Conservation (phyloP, 164 flowering plant species). For the Aristolochia californica region DNA sequence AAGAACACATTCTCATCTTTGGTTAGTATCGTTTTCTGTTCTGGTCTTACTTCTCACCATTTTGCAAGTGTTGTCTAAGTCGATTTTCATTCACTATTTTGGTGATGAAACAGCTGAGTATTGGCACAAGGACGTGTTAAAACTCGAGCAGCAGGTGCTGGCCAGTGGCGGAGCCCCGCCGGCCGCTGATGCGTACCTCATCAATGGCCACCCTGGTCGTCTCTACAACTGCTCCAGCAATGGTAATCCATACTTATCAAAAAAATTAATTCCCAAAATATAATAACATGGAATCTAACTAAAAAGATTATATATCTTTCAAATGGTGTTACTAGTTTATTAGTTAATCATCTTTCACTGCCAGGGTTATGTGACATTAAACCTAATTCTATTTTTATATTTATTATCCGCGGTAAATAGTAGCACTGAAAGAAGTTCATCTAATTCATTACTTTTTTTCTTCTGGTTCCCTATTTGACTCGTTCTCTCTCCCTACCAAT, state of each 20-base stretch:
- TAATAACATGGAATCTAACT: no score
- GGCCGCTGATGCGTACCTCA: slow-evolving; percentile 43
- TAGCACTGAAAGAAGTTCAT: no score
- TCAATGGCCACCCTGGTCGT: slow-evolving; percentile 71
- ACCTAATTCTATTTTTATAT: no score
- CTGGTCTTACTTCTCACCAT: not conserved
- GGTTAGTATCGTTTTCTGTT: no score
- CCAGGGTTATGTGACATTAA: no score
- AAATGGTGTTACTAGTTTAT: no score
- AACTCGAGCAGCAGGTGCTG: slow-evolving; percentile 30
- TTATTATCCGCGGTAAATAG: no score
- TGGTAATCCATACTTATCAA: slow-evolving; percentile 24
- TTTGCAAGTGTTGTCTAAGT: not conserved
- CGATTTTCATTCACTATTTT: not conserved
- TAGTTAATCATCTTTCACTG: no score
- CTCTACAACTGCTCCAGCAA: slow-evolving; percentile 48
- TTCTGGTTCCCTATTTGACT: no score
- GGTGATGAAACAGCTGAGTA: slow-evolving; percentile 37
- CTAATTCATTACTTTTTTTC: no score
- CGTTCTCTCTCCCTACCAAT: no score
- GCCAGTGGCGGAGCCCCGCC: slow-evolving; percentile 53
- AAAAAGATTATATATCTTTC: no score
- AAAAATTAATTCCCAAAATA: not conserved
- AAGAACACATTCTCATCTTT: slow-evolving; percentile 41
- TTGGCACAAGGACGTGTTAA: slow-evolving; percentile 32